Evolutionary conservation across 2,329 filamentous ascomycete species (phyloP).

Genomic region (Fusarium sp.): DNA sequence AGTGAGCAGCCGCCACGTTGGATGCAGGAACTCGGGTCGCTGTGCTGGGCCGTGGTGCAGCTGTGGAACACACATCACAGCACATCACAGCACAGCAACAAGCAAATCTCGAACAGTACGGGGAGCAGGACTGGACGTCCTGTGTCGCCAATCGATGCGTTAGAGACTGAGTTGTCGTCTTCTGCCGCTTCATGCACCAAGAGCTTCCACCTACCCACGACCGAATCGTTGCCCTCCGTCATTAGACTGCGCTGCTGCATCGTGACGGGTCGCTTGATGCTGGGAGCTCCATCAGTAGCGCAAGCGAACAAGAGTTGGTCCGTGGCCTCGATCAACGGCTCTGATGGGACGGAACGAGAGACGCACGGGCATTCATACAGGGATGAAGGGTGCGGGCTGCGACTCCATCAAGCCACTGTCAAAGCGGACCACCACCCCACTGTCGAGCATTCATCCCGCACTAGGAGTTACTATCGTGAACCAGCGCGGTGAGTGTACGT

Average conservation of each 20-base stretch:
- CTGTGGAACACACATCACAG: conserved; percentile 21
- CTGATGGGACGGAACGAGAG: conserved; percentile 42
- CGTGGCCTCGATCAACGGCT: conserved; percentile 42
- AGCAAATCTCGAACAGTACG: conserved; percentile 23
- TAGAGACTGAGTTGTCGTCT: conserved; percentile 15
- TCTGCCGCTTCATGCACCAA: neutral
- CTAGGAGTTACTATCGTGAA: conserved; percentile 25
- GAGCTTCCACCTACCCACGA: neutral
- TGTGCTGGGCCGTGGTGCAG: conserved; percentile 30
- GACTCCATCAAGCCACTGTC: conserved; percentile 25
- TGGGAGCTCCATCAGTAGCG: conserved; percentile 6
- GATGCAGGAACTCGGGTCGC: conserved; percentile 45
- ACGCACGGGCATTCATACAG: conserved; percentile 39
- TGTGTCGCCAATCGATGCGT: conserved; percentile 20
- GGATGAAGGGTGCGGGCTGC: conserved; percentile 42
- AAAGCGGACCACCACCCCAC: conserved; percentile 37
- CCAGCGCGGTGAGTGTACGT: conserved; percentile 12
- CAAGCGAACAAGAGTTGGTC: conserved; percentile 46
- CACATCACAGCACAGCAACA: conserved; percentile 4
- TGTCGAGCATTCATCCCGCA: conserved; percentile 23
- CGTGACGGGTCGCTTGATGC: conserved; percentile 8
- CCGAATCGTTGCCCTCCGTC: conserved; percentile 19
- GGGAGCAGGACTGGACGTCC: conserved; percentile 21
- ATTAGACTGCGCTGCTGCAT: conserved; percentile 8
- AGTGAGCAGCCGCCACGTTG: conserved; percentile 46